Evolutionary conservation across 1,284 basidiomycete genomes (phyloP).

Genomic region (Papiliotrema fonsecae): DNA sequence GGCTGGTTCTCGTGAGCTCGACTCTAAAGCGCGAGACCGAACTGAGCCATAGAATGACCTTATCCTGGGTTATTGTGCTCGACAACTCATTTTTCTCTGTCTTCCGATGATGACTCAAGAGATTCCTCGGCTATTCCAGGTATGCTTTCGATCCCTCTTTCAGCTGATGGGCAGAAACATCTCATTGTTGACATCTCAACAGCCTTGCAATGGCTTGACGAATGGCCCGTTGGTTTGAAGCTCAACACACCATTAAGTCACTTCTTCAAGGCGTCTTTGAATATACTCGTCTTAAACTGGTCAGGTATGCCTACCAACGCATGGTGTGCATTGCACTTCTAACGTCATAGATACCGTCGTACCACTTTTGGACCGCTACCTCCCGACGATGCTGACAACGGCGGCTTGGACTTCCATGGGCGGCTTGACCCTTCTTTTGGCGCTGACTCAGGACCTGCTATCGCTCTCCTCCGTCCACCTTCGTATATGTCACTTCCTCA

Average conservation of each 20-base stretch:
- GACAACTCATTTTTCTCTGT: conserved; percentile 14
- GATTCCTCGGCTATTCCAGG: too few species aligned
- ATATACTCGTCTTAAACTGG: conserved; percentile 62
- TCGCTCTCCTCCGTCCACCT: conserved; percentile 64
- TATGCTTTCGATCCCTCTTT: too few species aligned
- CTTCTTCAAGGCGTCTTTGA: conserved; percentile 70
- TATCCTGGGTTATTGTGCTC: conserved; percentile 29
- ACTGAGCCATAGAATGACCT: conserved; percentile 70
- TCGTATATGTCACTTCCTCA: conserved; percentile 64
- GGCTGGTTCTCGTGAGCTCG: conserved; percentile 63
- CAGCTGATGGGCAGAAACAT: conserved; percentile 4
- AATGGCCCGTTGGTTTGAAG: conserved; percentile 94
- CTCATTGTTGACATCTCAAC: conserved; percentile 14
- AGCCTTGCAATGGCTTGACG: conserved; percentile 67
- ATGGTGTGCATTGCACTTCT: too few species aligned
- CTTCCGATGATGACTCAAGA: too few species aligned
- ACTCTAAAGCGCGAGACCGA: too few species aligned
- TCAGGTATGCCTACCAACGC: conserved; percentile 55
- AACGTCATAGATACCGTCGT: conserved; percentile 8
- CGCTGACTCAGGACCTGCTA: conserved; percentile 26
- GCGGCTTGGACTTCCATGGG: conserved; percentile 15
- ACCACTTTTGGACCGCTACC: conserved; percentile 9
- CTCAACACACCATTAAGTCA: conserved; percentile 87
- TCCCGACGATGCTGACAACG: conserved; percentile 5
- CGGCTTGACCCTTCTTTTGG: conserved; percentile 32